Percentiles rank a stretch among this genome's conserved stretches.
Conservation (phyloP, 2,329 filamentous ascomycete genomes). For the Lasiodiplodia theobromae region DNA sequence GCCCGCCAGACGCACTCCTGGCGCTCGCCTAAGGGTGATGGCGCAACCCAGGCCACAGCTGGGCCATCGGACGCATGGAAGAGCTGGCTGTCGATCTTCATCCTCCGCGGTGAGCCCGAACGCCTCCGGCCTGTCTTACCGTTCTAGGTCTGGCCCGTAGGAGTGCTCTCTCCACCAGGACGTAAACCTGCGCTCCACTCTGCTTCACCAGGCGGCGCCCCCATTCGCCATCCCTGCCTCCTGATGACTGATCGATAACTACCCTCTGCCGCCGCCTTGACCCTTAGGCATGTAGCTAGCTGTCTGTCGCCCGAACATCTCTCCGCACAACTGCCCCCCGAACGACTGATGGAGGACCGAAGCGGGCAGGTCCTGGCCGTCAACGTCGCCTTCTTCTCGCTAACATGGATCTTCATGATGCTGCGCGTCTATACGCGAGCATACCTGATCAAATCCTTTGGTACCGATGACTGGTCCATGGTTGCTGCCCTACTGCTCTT, state of each 20-base stretch:
- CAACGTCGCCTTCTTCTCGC: conserved; percentile 46
- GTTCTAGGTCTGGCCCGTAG: conserved; percentile 8
- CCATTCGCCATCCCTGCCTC: conserved; percentile 7
- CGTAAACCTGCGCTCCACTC: conserved; percentile 3
- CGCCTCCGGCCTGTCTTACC: conserved; percentile 11
- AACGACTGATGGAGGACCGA: conserved; percentile 34
- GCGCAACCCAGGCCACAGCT: background rate
- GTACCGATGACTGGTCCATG: conserved; percentile 52
- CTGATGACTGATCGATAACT: conserved; percentile 25
- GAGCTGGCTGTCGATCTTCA: conserved; percentile 3
- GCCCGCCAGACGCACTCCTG: background rate
- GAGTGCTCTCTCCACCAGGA: conserved; percentile 13
- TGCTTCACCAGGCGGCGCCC: conserved; percentile 17
- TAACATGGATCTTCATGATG: conserved; percentile 47
- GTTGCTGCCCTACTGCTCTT: conserved; percentile 48
- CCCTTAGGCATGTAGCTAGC: background rate
- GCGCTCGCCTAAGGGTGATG: background rate
- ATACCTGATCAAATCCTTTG: conserved; percentile 47
- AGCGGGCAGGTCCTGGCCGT: conserved; percentile 39
- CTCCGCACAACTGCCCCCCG: background rate
- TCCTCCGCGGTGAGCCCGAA: conserved; percentile 15
- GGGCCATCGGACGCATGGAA: background rate
- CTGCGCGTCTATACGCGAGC: conserved; percentile 49
- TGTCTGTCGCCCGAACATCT: conserved; percentile 7
- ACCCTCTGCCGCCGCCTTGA: conserved; percentile 8